Base-by-base conservation (phyloP, 805 yeast species). In the Wilhelminamyces savonicus region DNA sequence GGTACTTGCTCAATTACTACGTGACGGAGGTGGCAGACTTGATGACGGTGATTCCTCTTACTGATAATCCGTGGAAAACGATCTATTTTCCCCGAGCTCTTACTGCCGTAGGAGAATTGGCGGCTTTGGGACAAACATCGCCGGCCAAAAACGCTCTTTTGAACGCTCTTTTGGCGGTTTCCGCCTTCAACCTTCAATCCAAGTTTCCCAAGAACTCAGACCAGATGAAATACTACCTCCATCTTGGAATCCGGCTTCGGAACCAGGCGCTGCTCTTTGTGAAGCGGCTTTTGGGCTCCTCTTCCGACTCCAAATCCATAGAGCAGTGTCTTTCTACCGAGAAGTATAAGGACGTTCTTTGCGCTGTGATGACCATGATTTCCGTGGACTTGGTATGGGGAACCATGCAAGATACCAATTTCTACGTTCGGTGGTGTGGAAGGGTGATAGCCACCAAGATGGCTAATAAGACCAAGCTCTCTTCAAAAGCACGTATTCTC, bases 351-450 rank as follows among this genome's bases (percentile, higher is more conserved):
- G 95, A 85, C 48, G 82, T 84, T 4, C 52, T 86, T 16, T 82
- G 85, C 29, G 92, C 94, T 1, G 78, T 83, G 14, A 66, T 86
- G 51, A 78, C 92, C 2, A 83, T 85, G 94, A 84, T 80, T 27
- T 78, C 88, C 5, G 82, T 86, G 29, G 95, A 86, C 56, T 78
- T 84, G 29, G 88, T 84, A 11, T 82, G 94, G 85, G 95, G 95
- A 3, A 77, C 90, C 1, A 82, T 83, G 88, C 78, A 82, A 32
- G 92, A 82, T 41, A 84, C 94, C 46, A 76, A 75, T 39, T 70
- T 77, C 34, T 84, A 84, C 56, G 63, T 86, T 31, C 72, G 76
- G 31, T 75, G 86, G 44, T 82, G 94, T 58, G 90, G 84, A 37
- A 72, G 71, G 32, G 78, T 83, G 33, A 79, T 86, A 16, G 72